phyloP scores from a whole-genome alignment of 2,329 filamentous ascomycete genomes.

The Monosporascus sp. region DNA sequence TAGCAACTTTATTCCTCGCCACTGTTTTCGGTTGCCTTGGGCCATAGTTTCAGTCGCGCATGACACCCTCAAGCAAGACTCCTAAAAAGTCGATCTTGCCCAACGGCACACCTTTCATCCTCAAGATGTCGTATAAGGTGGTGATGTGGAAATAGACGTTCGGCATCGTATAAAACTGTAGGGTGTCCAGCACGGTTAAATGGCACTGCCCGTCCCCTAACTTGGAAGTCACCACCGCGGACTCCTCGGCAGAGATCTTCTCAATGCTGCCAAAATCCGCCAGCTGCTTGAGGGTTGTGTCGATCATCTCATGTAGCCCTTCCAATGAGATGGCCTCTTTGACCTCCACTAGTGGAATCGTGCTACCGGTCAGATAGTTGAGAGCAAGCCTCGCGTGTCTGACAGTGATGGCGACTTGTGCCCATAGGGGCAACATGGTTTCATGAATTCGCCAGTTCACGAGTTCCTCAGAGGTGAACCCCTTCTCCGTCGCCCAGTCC shows the following conservation, averaged over 20 bases:
- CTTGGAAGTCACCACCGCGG: constrained; percentile 23
- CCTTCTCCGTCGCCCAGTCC: constrained; percentile 23
- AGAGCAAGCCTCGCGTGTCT: constrained; percentile 19
- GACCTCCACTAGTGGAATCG: constrained; percentile 18
- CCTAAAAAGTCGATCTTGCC: constrained; percentile 49
- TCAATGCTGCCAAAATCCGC: constrained; percentile 22
- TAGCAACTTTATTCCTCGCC: too few species aligned
- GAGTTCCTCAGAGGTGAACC: constrained; percentile 16
- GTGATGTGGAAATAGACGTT: constrained; percentile 61
- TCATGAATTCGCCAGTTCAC: constrained; percentile 27
- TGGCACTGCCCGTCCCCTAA: constrained; percentile 25
- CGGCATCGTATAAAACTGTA: constrained; percentile 44
- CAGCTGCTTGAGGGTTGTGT: constrained; percentile 23
- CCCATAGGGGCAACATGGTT: constrained; percentile 39
- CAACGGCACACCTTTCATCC: constrained; percentile 55
- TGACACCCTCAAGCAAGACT: too few species aligned
- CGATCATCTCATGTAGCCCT: constrained; percentile 29
- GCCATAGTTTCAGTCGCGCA: too few species aligned
- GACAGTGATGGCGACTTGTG: constrained; percentile 31
- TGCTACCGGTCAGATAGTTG: constrained; percentile 29
- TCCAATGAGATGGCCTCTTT: constrained; percentile 29
- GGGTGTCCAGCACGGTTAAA: constrained; percentile 33
- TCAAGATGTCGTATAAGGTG: constrained; percentile 55
- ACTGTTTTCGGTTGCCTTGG: too few species aligned
- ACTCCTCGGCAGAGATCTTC: constrained; percentile 27